Percentiles rank a stretch among this genome's conserved stretches.
Evolutionary conservation across 2,329 filamentous ascomycete genomes (phyloP).

Genomic region (Metarhizium robertsii): DNA sequence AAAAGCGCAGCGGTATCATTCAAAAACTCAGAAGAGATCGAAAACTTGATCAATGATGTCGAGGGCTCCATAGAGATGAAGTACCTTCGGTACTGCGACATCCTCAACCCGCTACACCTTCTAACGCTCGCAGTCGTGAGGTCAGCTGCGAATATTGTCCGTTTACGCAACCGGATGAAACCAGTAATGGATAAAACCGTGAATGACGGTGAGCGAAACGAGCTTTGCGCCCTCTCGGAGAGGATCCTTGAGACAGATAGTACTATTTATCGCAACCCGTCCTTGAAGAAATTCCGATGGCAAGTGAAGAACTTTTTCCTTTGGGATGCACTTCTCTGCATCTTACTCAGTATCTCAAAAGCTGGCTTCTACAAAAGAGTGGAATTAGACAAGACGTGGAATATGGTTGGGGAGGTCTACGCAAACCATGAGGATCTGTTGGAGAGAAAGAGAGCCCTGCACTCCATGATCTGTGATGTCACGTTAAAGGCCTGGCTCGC

Average conservation of each 20-base stretch:
- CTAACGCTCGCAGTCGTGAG: constrained; percentile 17
- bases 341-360: constrained; percentile 18
- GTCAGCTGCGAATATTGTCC: constrained; percentile 17
- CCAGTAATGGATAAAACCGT: constrained; percentile 16
- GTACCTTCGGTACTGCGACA: constrained; percentile 34
- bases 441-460: constrained; percentile 16
- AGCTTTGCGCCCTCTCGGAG: constrained; percentile 21
- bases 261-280: constrained; percentile 16
- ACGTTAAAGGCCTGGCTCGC: constrained; percentile 24
- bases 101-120: constrained; percentile 28
- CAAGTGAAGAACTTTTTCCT: constrained; percentile 23
- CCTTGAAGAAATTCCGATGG: constrained; percentile 19
- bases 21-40: constrained; percentile 18
- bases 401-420: constrained; percentile 16
- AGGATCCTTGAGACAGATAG: constrained; percentile 27
- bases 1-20: background rate
- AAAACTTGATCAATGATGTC: constrained; percentile 26
- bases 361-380: constrained; percentile 10
- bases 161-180: constrained; percentile 12
- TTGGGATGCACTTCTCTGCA: constrained; percentile 23
- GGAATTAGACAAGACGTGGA: constrained; percentile 15
- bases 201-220: constrained; percentile 12
- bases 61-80: constrained; percentile 31
- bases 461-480: constrained; percentile 18
- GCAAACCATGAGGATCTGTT: constrained; percentile 20